Evolutionary conservation across 108 stramenopile genomes (phyloP).

Genomic region (Skeletonema marinoi): DNA sequence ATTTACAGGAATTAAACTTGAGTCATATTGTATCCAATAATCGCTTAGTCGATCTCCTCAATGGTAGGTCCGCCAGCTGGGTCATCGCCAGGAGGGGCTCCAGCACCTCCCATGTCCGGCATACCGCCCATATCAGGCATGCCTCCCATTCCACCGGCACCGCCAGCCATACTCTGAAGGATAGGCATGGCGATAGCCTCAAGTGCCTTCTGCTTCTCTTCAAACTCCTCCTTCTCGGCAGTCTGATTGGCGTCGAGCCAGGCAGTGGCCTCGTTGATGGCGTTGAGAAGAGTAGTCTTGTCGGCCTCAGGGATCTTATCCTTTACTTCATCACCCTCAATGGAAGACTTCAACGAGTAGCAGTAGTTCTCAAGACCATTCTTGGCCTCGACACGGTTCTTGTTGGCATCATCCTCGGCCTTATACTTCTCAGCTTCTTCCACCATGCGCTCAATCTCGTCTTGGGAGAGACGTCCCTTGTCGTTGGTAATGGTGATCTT

Average conservation of each 20-base stretch:
- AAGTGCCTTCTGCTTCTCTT: constrained; percentile 97
- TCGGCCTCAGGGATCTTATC: constrained; percentile 84
- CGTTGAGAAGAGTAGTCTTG: constrained; percentile 78
- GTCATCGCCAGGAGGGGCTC: constrained; percentile 71
- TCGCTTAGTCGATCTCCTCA: constrained; percentile 81
- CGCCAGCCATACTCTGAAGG: constrained; percentile 70
- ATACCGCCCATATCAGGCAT: constrained; percentile 77
- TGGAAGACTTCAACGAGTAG: constrained; percentile 92
- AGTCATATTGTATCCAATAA: neutral
- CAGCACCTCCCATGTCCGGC: constrained; percentile 77
- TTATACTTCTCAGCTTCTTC: constrained; percentile 98
- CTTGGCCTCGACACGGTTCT: constrained; percentile 95
- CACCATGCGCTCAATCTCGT: constrained; percentile 99
- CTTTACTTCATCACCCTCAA: constrained; percentile 87
- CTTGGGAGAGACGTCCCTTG: constrained; percentile 98
- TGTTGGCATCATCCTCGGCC: constrained; percentile 97
- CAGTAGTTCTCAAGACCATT: constrained; percentile 97
- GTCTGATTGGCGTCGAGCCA: constrained; percentile 94
- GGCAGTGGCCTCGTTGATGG: constrained; percentile 89
- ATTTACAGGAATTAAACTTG: neutral
- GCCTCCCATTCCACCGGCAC: constrained; percentile 47
- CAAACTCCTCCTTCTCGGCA: constrained; percentile 98
- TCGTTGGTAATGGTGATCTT: constrained; percentile 99
- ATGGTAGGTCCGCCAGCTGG: constrained; percentile 88
- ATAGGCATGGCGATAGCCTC: constrained; percentile 95